Base-by-base conservation (phyloP, 2,329 filamentous ascomycete species). In the Phialophora tarda region DNA sequence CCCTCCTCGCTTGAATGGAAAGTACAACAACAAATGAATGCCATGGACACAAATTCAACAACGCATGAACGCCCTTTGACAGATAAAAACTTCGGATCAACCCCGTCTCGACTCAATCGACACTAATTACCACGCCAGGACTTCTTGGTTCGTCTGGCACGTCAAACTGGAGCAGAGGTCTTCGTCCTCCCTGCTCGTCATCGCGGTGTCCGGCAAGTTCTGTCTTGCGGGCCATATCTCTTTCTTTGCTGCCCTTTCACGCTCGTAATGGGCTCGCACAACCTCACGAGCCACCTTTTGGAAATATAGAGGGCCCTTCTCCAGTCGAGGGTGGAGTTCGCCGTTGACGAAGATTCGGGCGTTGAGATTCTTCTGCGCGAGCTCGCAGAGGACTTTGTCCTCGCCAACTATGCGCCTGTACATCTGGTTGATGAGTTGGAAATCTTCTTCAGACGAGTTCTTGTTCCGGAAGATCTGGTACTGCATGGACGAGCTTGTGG, bases 401-500 rank as follows among this genome's bases (percentile, higher is more conserved):
- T 89, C 87, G 1, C 82, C 81, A 84, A 89, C 85, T 75, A 89
- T 83, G 47, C 84, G 83, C 76, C 86, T 86, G 79, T 88, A 89
- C 71, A 89, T 85, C 54, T 84, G 76, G 74, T 81, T 83, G 75
- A 89, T 85, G 60, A 80, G 76, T n/a, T 81, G 76, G 74, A 89
- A 89, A 67, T 88, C 83, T 30, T 84, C 83, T 7, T 88, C 84
- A 21, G 79, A 80, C 2, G 86, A 84, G 73, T 84, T 77, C 74
- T 85, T 86, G 81, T 89, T 86, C 66, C 86, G 82, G 80, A 82
- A 89, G 63, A 89, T 83, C 73, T 89, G 85, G 75, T 89, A 89
- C 64, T 81, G 80, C 84, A 89, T 88, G 47, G 79, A 78, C 1
- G 83, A 84, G 50, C 77, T 81, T 41, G 77, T 80, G 0, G 86